Evolutionary conservation across 768 basidiomycete genomes (phyloP).

Genomic region (Tulasnella calospora): DNA sequence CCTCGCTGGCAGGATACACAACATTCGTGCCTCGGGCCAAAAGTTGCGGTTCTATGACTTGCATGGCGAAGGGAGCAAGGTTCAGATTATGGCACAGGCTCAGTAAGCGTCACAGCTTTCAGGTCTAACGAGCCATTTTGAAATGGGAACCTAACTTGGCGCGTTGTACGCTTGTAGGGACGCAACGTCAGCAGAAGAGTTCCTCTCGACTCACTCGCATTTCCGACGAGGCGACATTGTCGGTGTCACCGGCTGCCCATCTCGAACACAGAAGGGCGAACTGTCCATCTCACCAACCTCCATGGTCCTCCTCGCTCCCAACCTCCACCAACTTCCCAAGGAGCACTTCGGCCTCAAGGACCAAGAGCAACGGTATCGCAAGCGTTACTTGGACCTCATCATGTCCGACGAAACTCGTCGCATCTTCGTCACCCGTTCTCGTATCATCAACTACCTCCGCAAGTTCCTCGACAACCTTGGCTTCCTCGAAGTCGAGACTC

Average conservation of each 20-base stretch:
- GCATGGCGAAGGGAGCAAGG: slow-evolving; percentile 83
- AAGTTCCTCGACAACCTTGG: slow-evolving; percentile 84
- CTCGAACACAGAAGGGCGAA: slow-evolving; percentile 93
- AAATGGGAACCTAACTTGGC: neutral
- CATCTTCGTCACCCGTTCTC: slow-evolving; percentile 84
- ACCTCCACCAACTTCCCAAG: slow-evolving; percentile 92
- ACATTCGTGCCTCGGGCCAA: slow-evolving; percentile 72
- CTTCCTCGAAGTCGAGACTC: slow-evolving; percentile 94
- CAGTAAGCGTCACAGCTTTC: slow-evolving; percentile 48
- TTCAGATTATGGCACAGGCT: slow-evolving; percentile 90
- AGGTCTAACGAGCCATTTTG: neutral
- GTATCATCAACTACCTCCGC: slow-evolving; percentile 88
- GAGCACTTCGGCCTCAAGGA: slow-evolving; percentile 93
- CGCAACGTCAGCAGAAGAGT: slow-evolving; percentile 56
- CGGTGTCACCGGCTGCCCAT: slow-evolving; percentile 82
- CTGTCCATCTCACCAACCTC: slow-evolving; percentile 78
- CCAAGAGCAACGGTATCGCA: slow-evolving; percentile 94
- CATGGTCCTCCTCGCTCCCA: slow-evolving; percentile 88
- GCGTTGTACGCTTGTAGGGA: slow-evolving; percentile 45
- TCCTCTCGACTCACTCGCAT: slow-evolving; percentile 67
- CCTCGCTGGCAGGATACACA: slow-evolving; percentile 88
- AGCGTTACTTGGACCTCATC: slow-evolving; percentile 98
- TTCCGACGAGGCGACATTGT: slow-evolving; percentile 97
- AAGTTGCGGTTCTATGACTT: slow-evolving; percentile 95
- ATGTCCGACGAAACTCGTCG: slow-evolving; percentile 84